A percentile compares a stretch with the other conserved stretches of the same genome.
phyloP scores from a whole-genome alignment of 2,329 filamentous ascomycete genomes.

The Shiraia sp. region DNA sequence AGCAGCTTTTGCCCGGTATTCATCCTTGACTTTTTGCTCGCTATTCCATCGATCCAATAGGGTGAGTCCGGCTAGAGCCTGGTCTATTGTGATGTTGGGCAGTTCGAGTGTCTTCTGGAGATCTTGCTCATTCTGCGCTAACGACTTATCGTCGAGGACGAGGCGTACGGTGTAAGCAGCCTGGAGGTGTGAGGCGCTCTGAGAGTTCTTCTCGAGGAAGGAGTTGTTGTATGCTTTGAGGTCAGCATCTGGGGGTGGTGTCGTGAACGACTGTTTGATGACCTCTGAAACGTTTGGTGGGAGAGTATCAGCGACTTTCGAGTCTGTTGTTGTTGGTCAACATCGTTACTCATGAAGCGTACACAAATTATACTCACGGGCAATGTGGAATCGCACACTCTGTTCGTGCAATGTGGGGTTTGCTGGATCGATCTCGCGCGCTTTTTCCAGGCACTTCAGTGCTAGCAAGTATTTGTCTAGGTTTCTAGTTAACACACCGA shows the following conservation, averaged over 20 bases:
- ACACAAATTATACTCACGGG: constrained; percentile 45
- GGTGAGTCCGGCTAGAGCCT: constrained; percentile 60
- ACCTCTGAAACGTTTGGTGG: constrained; percentile 70
- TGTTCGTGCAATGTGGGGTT: constrained; percentile 78
- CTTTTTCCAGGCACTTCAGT: constrained; percentile 79
- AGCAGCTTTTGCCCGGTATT: constrained; percentile 50
- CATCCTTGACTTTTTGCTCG: constrained; percentile 52
- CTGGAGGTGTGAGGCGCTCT: constrained; percentile 65
- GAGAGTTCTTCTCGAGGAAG: constrained; percentile 65
- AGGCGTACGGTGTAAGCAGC: constrained; percentile 65
- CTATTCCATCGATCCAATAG: constrained; percentile 58
- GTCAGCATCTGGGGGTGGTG: constrained; percentile 60
- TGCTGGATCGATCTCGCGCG: constrained; percentile 68
- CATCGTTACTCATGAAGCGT: constrained; percentile 45
- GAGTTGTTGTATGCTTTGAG: constrained; percentile 68
- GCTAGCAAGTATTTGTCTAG: constrained; percentile 86
- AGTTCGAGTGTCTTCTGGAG: constrained; percentile 63
- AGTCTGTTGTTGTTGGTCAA: constrained; percentile 27
- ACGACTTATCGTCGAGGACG: constrained; percentile 61
- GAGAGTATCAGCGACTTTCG: constrained; percentile 52
- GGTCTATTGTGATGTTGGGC: constrained; percentile 56
- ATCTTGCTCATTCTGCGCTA: constrained; percentile 62
- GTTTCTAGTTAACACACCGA: constrained; percentile 14
- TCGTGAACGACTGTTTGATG: constrained; percentile 68
- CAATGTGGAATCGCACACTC: constrained; percentile 68